A percentile compares a stretch with the other conserved stretches of the same genome.
phyloP scores from a whole-genome alignment of 2,329 filamentous ascomycete genomes.

The Raffaelea albimanens region DNA sequence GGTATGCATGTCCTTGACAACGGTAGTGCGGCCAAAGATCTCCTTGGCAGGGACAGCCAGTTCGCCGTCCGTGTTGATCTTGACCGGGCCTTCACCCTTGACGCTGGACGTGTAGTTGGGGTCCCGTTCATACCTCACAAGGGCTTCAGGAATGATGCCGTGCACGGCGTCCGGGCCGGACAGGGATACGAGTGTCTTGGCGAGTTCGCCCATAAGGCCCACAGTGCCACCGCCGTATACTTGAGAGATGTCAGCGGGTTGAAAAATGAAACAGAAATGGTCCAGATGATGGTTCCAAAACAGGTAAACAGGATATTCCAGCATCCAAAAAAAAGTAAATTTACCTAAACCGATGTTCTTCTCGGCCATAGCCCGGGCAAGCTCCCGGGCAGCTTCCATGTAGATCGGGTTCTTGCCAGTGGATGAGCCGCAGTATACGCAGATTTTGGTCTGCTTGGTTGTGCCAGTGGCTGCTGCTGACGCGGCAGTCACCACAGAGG shows the following conservation, averaged over 20 bases:
- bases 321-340: conserved; percentile 12
- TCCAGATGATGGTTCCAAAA: too few relatives aligned
- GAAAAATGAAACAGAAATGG: neutral
- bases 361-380: conserved; percentile 65
- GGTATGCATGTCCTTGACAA: conserved; percentile 93
- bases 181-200: conserved; percentile 74
- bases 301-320: neutral
- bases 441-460: conserved; percentile 55
- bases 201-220: conserved; percentile 91
- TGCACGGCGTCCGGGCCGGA: conserved; percentile 76
- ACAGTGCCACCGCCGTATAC: conserved; percentile 94
- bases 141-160: conserved; percentile 82
- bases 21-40: conserved; percentile 72
- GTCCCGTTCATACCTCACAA: conserved; percentile 70
- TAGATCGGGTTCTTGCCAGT: conserved; percentile 64
- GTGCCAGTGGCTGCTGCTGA: conserved; percentile 19
- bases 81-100: conserved; percentile 18
- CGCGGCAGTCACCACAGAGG: conserved; percentile 13
- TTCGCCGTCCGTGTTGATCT: neutral
- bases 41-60: conserved; percentile 53
- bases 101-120: conserved; percentile 34
- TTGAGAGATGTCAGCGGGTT: conserved; percentile 17
- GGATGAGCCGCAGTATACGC: conserved; percentile 88
- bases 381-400: conserved; percentile 64
- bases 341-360: conserved; percentile 67